A percentile compares a stretch with the other conserved stretches of the same genome.
These are phyloP conservation scores for Dichotomopilus funicola DNA, from an alignment of 2,329 filamentous ascomycete species.

Conservation along the genomic window DNA sequence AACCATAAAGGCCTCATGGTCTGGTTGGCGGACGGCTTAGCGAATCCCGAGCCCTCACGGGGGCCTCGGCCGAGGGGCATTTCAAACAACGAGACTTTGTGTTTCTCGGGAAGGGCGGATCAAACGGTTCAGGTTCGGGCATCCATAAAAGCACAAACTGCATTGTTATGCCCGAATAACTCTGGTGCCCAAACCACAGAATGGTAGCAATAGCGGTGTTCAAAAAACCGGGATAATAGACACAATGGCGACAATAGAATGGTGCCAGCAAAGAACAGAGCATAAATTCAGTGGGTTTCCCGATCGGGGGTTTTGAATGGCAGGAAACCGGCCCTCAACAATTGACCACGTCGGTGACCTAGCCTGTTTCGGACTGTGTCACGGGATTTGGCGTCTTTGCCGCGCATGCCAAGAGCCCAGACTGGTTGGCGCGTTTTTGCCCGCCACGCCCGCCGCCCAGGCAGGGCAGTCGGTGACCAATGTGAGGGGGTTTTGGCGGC, in stretches of 20 bases:
- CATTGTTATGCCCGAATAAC: too few species aligned
- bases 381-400: constrained; percentile 23
- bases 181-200: too few species aligned
- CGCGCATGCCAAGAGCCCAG: constrained; percentile 11
- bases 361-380: constrained; percentile 9
- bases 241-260: background rate
- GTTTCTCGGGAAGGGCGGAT: too few species aligned
- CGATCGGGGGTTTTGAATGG: background rate
- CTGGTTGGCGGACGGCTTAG: constrained; percentile 6
- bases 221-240: background rate
- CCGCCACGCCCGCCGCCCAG: constrained; percentile 17
- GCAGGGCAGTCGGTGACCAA: background rate
- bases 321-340: background rate
- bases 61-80: too few species aligned
- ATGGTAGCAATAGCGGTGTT: too few species aligned
- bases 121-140: too few species aligned
- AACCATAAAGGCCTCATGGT: background rate
- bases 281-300: background rate
- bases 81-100: too few species aligned
- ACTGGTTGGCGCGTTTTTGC: constrained; percentile 9
- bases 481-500: constrained; percentile 14
- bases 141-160: too few species aligned
- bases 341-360: constrained; percentile 10
- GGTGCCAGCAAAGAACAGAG: background rate
- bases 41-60: background rate